Evolutionary conservation across 2,329 filamentous ascomycete species (phyloP).

Genomic region (Fusarium equiseti): DNA sequence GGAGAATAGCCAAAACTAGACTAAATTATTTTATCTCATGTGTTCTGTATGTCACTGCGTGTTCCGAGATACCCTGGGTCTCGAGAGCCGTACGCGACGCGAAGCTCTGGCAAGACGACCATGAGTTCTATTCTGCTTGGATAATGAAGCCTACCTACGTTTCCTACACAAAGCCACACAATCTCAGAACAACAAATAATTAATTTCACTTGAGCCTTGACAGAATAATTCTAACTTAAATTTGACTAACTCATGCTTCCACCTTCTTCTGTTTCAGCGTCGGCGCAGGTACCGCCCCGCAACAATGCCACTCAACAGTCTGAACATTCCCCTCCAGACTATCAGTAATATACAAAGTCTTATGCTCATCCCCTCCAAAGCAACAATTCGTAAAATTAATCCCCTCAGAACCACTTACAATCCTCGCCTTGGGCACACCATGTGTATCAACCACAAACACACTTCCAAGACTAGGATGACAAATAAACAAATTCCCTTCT

Average conservation of each 20-base stretch:
- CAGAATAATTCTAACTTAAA: accelerated
- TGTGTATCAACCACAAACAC: conserved; percentile 55
- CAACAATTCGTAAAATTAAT: conserved; percentile 57
- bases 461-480: conserved; percentile 52
- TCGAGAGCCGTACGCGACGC: background rate
- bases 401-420: conserved; percentile 49
- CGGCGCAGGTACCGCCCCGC: conserved; percentile 36
- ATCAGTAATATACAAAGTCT: conserved; percentile 56
- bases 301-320: conserved; percentile 51
- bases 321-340: conserved; percentile 55
- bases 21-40: too few species aligned
- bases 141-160: too few species aligned
- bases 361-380: conserved; percentile 54
- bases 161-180: background rate
- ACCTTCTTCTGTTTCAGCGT: background rate
- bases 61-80: background rate
- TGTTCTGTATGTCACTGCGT: too few species aligned
- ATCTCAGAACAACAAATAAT: accelerated
- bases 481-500: conserved; percentile 54
- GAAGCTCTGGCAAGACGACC: accelerated
- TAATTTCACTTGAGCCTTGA: too few species aligned
- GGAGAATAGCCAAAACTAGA: background rate
- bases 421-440: conserved; percentile 54
- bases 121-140: accelerated
- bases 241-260: background rate